Evolutionary conservation across 2,329 filamentous ascomycete species (phyloP).

Genomic region (Amesomyces nigricolor): DNA sequence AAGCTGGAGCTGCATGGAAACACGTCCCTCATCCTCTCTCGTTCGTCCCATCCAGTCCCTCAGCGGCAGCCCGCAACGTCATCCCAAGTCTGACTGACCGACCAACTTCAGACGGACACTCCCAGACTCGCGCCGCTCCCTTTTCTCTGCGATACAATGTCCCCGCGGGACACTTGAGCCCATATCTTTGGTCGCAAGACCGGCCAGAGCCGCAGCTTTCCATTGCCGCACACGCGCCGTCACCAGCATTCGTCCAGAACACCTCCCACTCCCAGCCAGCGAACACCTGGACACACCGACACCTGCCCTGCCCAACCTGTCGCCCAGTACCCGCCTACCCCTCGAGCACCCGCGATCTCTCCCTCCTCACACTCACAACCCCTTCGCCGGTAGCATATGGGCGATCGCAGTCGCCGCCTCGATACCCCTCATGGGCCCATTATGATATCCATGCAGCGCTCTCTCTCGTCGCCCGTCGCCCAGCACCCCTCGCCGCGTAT

Average conservation of each 20-base stretch:
- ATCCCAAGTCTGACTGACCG: not conserved
- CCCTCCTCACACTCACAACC: not conserved
- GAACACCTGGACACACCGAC: not conserved
- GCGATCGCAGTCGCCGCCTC: constrained; percentile 25
- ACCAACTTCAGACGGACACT: constrained; percentile 1
- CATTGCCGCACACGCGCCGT: constrained; percentile 8
- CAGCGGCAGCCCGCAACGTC: constrained; percentile 11
- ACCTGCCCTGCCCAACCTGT: not conserved
- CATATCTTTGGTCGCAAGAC: constrained; percentile 17
- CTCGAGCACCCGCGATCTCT: not conserved
- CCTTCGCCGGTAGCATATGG: constrained; percentile 26
- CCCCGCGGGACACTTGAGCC: constrained; percentile 21
- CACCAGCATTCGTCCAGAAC: not conserved
- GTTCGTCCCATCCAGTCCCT: not conserved
- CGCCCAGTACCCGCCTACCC: too few relatives aligned
- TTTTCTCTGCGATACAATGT: constrained; percentile 18
- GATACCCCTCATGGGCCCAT: constrained; percentile 41
- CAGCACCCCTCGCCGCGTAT: constrained; percentile 54
- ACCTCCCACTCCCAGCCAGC: not conserved
- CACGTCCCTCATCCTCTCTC: not conserved
- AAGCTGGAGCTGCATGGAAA: constrained; percentile 8
- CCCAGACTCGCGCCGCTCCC: not conserved
- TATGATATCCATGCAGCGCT: constrained; percentile 59
- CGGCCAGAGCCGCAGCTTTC: constrained; percentile 18
- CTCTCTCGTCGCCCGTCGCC: constrained; percentile 57